Base-by-base conservation (phyloP, 495 filamentous ascomycete species). In the Apodospora peruviana region DNA sequence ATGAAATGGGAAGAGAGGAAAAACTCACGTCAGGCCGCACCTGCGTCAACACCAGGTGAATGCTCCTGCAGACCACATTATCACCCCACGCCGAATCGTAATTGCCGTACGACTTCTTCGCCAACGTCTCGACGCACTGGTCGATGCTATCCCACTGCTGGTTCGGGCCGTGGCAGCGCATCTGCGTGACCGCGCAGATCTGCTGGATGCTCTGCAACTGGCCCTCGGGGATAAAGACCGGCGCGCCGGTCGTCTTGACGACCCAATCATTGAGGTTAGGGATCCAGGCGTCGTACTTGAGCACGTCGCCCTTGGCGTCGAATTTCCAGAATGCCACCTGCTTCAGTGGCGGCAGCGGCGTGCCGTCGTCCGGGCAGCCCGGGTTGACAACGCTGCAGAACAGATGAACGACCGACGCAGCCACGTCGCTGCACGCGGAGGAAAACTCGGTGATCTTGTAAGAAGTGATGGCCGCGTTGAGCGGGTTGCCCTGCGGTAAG, bases 81-180 rank as follows among this genome's bases (percentile, higher is more conserved):
- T 71, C 67, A 22, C 67, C 66, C 64, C 66, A 69, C 11, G 60
- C 67, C 43, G 64, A 66, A 43, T 71, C 64, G 48, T 69, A 71
- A 39, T 53, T 62, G 10, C 67, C 67, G 47, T 61, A 67, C 0
- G 40, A 36, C 57, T 66, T 69, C 29, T 32, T 16, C 23, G 57
- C 54, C 41, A 67, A 42, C 0, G 40, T 23, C 3, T 45, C 11
- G 0, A 69, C 49, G 53, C 67, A 71, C 37, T 64, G 38, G 0
- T 50, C 51, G 47, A 56, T 36, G 46, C 41, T 56, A 11, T n/a
- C 21, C 60, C 60, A 71, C 48, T 71, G 67, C 25, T 22, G 45
- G 48, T 71, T 68, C 34, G 37, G 17, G 0, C 65, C 68, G 2
- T 50, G 55, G 63, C 68, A 71, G 2, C 50, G 41, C 43, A 29